Percentiles rank a stretch among this genome's conserved stretches.
Evolutionary conservation across 805 yeast genomes (phyloP).

Genomic region (Cyberlindnera maritima): DNA sequence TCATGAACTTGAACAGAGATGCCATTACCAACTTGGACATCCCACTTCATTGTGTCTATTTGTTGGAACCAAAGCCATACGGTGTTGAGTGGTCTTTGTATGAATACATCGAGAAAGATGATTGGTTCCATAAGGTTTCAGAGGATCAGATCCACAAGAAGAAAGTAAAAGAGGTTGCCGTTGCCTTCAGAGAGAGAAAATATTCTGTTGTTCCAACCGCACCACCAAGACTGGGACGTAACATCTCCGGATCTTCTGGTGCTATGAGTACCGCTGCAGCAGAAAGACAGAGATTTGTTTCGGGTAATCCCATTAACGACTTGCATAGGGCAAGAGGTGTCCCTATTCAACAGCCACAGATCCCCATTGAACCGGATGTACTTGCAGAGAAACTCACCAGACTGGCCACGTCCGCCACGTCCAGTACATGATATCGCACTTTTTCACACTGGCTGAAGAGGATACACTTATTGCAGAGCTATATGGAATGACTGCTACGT

Average conservation of each 20-base stretch:
- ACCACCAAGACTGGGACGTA: constrained; percentile 37
- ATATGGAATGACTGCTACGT: background rate
- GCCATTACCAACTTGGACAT: constrained; percentile 88
- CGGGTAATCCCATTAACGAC: constrained; percentile 9
- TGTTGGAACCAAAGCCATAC: constrained; percentile 89
- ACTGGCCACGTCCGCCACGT: constrained; percentile 3
- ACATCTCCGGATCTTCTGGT: constrained; percentile 4
- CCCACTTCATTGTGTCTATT: constrained; percentile 87
- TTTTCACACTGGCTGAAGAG: background rate
- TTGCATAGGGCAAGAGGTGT: constrained; percentile 23
- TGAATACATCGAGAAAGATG: constrained; percentile 76
- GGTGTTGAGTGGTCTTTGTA: constrained; percentile 92
- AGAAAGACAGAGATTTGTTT: constrained; percentile 4
- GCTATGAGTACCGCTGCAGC: background rate
- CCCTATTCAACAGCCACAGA: constrained; percentile 2
- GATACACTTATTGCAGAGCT: background rate
- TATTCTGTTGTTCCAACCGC: constrained; percentile 78
- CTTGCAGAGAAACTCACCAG: constrained; percentile 30
- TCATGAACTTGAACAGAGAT: constrained; percentile 75
- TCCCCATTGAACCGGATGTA: constrained; percentile 24
- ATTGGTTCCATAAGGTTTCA: constrained; percentile 72
- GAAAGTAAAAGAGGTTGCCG: constrained; percentile 67
- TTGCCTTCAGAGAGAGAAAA: constrained; percentile 65
- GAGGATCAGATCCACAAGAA: constrained; percentile 39
- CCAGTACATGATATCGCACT: background rate